A percentile compares a stretch with the other conserved stretches of the same genome.
Conservation (phyloP, 257 asterid species). For the Solanum chmielewskii region DNA sequence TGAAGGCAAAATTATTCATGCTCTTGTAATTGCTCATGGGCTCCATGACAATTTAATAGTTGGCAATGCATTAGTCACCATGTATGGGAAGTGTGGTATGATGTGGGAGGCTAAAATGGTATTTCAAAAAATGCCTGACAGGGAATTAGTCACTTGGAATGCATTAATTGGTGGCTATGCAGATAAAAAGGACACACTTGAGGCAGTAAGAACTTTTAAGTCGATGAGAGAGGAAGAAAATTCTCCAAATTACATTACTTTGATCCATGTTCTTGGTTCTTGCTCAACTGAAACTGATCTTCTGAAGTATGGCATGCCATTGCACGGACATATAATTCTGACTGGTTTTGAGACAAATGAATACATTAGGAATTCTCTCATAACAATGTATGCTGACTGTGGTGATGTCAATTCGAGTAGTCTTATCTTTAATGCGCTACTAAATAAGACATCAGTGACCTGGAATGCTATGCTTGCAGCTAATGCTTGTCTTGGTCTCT, state of each 20-base stretch:
- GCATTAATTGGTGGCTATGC: constrained; percentile 66
- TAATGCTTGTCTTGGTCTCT: constrained; percentile 48
- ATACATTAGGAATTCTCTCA: constrained; percentile 66
- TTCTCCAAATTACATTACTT: constrained; percentile 57
- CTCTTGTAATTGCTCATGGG: constrained; percentile 44
- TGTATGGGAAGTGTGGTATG: constrained; percentile 70
- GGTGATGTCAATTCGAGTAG: constrained; percentile 63
- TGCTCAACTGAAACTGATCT: constrained; percentile 42
- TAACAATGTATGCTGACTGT: constrained; percentile 78
- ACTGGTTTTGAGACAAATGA: constrained; percentile 52
- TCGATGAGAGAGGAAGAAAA: constrained; percentile 38
- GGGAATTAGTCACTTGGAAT: constrained; percentile 81
- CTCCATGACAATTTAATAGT: constrained; percentile 48
- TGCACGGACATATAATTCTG: constrained; percentile 46
- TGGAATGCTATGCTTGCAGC: constrained; percentile 90
- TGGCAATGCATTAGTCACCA: constrained; percentile 78
- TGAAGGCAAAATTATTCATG: constrained; percentile 58
- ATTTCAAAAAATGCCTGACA: constrained; percentile 44
- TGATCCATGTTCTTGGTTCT: constrained; percentile 57
- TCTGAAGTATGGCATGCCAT: constrained; percentile 47
- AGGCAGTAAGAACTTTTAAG: constrained; percentile 37
- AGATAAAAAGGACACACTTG: constrained; percentile 36
- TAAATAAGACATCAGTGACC: constrained; percentile 37
- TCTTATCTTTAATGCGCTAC: constrained; percentile 34
- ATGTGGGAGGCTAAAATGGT: constrained; percentile 43